Conservation (phyloP, 1,139 yeast genomes). For the Suhomyces ambrosiae region DNA sequence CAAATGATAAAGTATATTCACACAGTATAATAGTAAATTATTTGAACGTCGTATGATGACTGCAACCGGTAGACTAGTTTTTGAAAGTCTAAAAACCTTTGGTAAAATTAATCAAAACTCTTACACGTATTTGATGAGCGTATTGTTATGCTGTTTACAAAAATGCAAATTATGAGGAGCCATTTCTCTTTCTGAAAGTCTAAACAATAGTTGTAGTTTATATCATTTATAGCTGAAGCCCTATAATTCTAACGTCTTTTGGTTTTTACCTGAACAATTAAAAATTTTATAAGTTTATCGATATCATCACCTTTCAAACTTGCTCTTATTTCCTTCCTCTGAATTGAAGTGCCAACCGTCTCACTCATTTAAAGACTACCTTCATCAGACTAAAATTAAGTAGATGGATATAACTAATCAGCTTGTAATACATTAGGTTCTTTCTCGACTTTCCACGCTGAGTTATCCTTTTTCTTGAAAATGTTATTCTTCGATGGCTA, state of each 20-base stretch:
- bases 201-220: conserved; percentile 12
- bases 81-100: too few species aligned
- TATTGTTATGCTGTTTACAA: conserved; percentile 22
- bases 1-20: conserved; percentile 8
- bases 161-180: conserved; percentile 22
- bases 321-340: conserved; percentile 6
- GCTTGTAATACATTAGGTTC: conserved; percentile 24
- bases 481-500: conserved; percentile 9
- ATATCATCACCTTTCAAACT: conserved; percentile 14
- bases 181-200: conserved; percentile 18
- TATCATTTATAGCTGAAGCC: conserved; percentile 22
- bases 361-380: conserved; percentile 18
- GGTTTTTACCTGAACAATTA: conserved; percentile 31
- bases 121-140: too few species aligned
- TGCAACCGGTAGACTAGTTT: conserved; percentile 6
- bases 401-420: conserved; percentile 30
- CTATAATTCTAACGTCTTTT: conserved; percentile 30
- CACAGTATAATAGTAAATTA: conserved; percentile 24
- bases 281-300: conserved; percentile 30
- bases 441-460: conserved; percentile 18
- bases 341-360: conserved; percentile 3
- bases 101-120: too few species aligned
- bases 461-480: conserved; percentile 9
- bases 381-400: conserved; percentile 25
- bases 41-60: conserved; percentile 20